Conservation (phyloP, 192 early-diverging fungal genomes). For the Podila verticillata region DNA sequence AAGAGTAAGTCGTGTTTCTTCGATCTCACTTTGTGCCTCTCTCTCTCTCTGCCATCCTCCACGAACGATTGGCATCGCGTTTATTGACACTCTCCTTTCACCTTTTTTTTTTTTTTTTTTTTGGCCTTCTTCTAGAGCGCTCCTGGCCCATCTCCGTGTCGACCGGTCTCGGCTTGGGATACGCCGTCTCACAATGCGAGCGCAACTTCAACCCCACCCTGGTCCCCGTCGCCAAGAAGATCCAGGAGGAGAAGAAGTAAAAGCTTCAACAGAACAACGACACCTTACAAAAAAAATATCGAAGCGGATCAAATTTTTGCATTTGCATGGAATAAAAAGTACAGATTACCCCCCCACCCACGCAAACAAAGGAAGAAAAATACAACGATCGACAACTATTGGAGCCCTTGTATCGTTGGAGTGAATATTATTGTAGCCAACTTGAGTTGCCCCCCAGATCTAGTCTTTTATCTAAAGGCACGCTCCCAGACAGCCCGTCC, state of each 20-base stretch:
- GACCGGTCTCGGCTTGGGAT: slow-evolving; percentile 84
- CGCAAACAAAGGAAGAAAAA: background rate
- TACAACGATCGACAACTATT: no score
- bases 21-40: background rate
- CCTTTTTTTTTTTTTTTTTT: slow-evolving; percentile 1
- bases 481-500: slow-evolving; percentile 43
- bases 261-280: background rate
- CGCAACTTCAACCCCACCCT: slow-evolving; percentile 63
- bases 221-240: slow-evolving; percentile 58
- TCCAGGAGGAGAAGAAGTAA: slow-evolving; percentile 54
- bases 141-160: slow-evolving; percentile 88
- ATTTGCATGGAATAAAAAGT: no score
- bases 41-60: no score
- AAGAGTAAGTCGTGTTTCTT: slow-evolving; percentile 66
- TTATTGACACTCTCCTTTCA: background rate
- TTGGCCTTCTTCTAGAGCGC: slow-evolving; percentile 62
- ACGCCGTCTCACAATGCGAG: slow-evolving; percentile 85
- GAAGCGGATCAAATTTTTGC: no score
- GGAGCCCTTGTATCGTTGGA: no score
- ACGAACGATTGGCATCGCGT: background rate
- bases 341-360: background rate
- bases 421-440: no score
- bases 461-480: slow-evolving; percentile 23
- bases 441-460: background rate
- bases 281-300: background rate